Conservation (phyloP, 179 eudicot species). For the Silene coronaria region DNA sequence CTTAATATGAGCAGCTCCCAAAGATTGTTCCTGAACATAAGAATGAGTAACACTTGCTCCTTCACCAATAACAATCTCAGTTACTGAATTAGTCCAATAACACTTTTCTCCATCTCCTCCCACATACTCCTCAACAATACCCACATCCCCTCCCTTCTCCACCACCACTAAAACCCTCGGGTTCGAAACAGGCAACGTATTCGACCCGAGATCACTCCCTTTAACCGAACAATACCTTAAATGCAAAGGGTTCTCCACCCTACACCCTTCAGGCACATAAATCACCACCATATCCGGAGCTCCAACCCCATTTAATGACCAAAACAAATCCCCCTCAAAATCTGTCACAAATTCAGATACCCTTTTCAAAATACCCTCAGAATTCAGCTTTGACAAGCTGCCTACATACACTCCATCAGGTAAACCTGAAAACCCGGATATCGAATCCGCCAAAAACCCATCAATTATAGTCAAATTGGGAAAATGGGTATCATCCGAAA, state of each 20-base stretch:
- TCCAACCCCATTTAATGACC: constrained; percentile 87
- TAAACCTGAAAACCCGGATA: constrained; percentile 38
- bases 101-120: constrained; percentile 52
- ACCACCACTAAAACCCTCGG: constrained; percentile 86
- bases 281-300: constrained; percentile 69
- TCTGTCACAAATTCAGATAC: constrained; percentile 47
- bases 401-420: constrained; percentile 78
- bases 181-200: constrained; percentile 63
- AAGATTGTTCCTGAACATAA: constrained; percentile 75
- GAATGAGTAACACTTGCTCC: constrained; percentile 76
- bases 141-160: constrained; percentile 86
- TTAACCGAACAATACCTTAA: constrained; percentile 51
- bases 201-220: constrained; percentile 51
- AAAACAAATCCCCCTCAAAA: constrained; percentile 83
- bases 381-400: constrained; percentile 37
- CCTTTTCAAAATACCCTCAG: constrained; percentile 46
- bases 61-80: constrained; percentile 65
- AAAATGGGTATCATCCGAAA: constrained; percentile 43
- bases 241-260: constrained; percentile 57
- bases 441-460: constrained; percentile 49
- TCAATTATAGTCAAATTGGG: constrained; percentile 63
- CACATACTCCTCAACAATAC: constrained; percentile 68
- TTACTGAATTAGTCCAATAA: constrained; percentile 87
- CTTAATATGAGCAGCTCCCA: constrained; percentile 81
- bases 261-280: constrained; percentile 78